These are phyloP conservation scores for Talaromyces atroroseus DNA, from an alignment of 2,329 filamentous ascomycete species.

Conservation along the genomic window DNA sequence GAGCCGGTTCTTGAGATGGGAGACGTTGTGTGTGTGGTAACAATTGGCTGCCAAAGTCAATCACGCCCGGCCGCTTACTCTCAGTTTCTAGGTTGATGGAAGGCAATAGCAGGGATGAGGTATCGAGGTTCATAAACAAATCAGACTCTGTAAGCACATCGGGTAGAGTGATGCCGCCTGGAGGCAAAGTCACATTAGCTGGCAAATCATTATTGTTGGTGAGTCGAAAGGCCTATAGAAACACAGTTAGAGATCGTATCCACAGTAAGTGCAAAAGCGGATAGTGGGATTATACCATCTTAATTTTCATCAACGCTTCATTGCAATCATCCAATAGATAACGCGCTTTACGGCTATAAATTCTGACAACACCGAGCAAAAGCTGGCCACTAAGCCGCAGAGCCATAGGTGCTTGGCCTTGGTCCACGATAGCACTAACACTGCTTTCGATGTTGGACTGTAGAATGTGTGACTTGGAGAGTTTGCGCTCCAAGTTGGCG, in stretches of 20 bases:
- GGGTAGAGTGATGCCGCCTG: constrained; percentile 80
- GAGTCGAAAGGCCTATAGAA: constrained; percentile 76
- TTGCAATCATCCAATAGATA: constrained; percentile 97
- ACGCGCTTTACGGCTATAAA: constrained; percentile 94
- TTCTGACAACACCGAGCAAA: constrained; percentile 89
- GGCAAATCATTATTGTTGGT: constrained; percentile 93
- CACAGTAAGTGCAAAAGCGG: neutral
- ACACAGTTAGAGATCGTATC: constrained; percentile 27
- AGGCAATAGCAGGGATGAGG: constrained; percentile 74
- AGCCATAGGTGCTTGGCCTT: constrained; percentile 89
- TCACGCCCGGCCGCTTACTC: constrained; percentile 29
- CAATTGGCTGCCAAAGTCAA: constrained; percentile 69
- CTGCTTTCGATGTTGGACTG: constrained; percentile 93
- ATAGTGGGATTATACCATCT: constrained; percentile 64
- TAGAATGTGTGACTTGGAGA: constrained; percentile 92
- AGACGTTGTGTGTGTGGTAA: constrained; percentile 56
- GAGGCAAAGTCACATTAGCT: constrained; percentile 70
- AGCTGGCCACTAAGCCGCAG: constrained; percentile 90
- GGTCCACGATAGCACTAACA: constrained; percentile 89
- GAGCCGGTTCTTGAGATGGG: constrained; percentile 47
- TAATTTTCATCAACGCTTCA: constrained; percentile 95
- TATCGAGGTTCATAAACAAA: constrained; percentile 76
- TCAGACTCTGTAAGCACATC: constrained; percentile 93
- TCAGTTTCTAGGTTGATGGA: constrained; percentile 48
- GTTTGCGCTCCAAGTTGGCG: constrained; percentile 95